Evolutionary conservation across 495 filamentous ascomycete genomes (phyloP).

Genomic region (Xylaria sp.): DNA sequence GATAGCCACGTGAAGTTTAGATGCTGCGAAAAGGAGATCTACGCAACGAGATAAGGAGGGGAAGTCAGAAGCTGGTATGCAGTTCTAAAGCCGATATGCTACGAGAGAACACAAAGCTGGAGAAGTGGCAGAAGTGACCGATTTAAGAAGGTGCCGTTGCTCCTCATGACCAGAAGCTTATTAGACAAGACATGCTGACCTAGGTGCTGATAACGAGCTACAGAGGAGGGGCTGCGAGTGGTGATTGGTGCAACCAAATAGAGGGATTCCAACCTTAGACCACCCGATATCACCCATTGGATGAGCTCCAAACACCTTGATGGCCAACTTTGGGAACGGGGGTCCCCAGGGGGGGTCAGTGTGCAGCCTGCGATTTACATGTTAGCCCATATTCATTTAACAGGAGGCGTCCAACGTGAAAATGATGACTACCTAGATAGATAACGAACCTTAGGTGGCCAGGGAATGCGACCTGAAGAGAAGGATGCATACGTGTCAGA

Average conservation of each 20-base stretch:
- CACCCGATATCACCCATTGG: not conserved
- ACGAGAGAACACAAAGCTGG: not conserved
- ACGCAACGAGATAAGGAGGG: not conserved
- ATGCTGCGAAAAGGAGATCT: not conserved
- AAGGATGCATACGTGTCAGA: not conserved
- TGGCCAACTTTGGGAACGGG: not conserved
- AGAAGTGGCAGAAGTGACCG: not conserved
- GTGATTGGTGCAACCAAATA: not conserved
- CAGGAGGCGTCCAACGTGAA: not conserved
- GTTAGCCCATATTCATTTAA: no score
- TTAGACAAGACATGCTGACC: not conserved
- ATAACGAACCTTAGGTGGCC: no score
- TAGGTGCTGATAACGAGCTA: not conserved
- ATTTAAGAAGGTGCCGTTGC: slow-evolving; percentile 11
- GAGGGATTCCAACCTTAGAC: not conserved
- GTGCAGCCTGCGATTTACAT: not conserved
- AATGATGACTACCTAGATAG: no score
- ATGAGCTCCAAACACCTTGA: slow-evolving; percentile 1
- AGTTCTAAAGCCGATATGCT: not conserved
- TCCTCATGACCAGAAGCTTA: not conserved
- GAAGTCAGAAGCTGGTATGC: not conserved
- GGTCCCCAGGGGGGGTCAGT: no score
- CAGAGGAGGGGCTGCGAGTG: not conserved
- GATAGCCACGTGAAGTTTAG: not conserved
- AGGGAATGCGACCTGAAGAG: no score